phyloP scores from a whole-genome alignment of 2,329 filamentous ascomycete species.

The Escovopsis sp. region DNA sequence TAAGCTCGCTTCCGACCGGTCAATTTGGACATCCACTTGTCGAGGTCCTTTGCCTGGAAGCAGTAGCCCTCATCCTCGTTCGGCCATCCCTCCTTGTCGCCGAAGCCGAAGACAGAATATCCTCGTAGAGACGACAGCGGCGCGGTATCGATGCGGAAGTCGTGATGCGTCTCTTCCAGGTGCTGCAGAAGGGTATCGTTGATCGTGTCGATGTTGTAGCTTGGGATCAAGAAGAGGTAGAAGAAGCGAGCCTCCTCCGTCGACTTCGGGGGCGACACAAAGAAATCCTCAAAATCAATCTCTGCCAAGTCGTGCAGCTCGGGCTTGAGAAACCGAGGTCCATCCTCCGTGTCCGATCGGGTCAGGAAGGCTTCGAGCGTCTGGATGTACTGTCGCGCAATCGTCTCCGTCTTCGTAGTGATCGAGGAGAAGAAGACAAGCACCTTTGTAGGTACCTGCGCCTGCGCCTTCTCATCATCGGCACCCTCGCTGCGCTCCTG shows the following conservation, averaged over 20 bases:
- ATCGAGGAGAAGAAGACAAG: constrained; percentile 83
- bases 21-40: constrained; percentile 95
- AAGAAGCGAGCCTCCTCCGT: constrained; percentile 46
- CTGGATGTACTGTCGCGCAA: constrained; percentile 48
- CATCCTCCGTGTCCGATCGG: constrained; percentile 24
- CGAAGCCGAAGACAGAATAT: constrained; percentile 89
- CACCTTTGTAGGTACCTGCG: constrained; percentile 44
- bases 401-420: constrained; percentile 66
- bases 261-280: constrained; percentile 57
- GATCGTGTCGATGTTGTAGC: constrained; percentile 90
- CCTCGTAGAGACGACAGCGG: constrained; percentile 63
- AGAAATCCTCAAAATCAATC: constrained; percentile 86
- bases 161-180: constrained; percentile 82
- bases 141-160: constrained; percentile 88
- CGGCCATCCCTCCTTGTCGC: constrained; percentile 83
- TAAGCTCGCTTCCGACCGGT: constrained; percentile 76
- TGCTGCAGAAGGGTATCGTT: constrained; percentile 78
- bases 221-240: constrained; percentile 74
- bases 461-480: constrained; percentile 12
- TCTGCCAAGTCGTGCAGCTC: constrained; percentile 66
- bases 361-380: constrained; percentile 37
- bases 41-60: constrained; percentile 76
- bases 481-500: constrained; percentile 3
- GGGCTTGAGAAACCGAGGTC: constrained; percentile 32
- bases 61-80: constrained; percentile 84